Conservation (phyloP, 345 rosid genomes). For the Hypericum androsaemum region DNA sequence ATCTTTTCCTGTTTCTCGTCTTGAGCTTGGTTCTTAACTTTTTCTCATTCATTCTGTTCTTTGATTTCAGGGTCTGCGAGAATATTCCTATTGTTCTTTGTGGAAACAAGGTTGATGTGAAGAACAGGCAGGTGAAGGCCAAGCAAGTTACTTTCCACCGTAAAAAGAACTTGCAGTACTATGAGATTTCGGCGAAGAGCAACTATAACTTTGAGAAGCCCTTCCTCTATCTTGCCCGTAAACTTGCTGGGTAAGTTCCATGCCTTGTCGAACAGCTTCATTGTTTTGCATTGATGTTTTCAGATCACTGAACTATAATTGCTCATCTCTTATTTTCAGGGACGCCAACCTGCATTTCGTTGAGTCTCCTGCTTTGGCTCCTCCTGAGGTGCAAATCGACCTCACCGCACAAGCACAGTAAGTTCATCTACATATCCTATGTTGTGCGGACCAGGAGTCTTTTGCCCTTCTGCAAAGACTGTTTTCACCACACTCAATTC, state of each 20-base stretch:
- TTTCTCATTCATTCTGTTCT: background rate
- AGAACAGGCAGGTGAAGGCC: conserved; percentile 50
- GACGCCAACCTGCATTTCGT: conserved; percentile 18
- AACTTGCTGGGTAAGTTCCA: conserved; percentile 37
- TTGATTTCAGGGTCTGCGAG: conserved; percentile 36
- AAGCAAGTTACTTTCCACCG: conserved; percentile 50
- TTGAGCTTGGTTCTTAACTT: no score
- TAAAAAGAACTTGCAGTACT: conserved; percentile 47
- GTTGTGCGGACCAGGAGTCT: no score
- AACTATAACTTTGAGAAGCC: conserved; percentile 50
- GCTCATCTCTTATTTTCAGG: background rate
- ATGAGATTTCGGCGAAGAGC: conserved; percentile 54
- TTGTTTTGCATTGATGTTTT: background rate
- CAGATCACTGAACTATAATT: background rate
- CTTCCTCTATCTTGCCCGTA: conserved; percentile 48
- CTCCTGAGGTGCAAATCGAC: conserved; percentile 18
- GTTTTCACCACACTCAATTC: no score
- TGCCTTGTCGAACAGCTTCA: background rate
- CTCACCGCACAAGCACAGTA: conserved; percentile 15
- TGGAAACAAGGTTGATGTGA: conserved; percentile 53
- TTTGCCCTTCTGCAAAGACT: no score
- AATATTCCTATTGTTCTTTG: conserved; percentile 49
- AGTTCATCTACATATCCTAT: background rate
- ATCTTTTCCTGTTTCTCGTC: no score
- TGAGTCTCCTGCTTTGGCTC: conserved; percentile 16